A percentile compares a stretch with the other conserved stretches of the same genome.
Conservation (phyloP, 2,329 filamentous ascomycete genomes). For the Cladorrhinum sp. region DNA sequence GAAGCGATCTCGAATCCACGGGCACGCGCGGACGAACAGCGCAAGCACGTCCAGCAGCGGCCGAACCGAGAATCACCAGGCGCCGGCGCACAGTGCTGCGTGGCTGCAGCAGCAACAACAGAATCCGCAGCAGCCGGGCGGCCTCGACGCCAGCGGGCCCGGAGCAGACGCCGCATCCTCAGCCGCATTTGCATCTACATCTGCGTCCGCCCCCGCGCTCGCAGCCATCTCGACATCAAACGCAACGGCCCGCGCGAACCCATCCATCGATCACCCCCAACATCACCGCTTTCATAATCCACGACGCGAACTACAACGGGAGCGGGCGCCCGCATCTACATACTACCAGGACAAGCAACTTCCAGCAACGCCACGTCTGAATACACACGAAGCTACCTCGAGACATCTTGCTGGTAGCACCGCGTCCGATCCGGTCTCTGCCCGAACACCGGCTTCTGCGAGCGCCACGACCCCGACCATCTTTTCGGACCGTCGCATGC, state of each 20-base stretch:
- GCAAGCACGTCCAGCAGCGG: slow-evolving; percentile 30
- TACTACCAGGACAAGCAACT: slow-evolving; percentile 31
- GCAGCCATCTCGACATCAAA: slow-evolving; percentile 7
- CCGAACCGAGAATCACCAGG: slow-evolving; percentile 17
- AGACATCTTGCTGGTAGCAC: slow-evolving; percentile 14
- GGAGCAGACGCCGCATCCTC: slow-evolving; percentile 8
- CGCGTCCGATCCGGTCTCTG: slow-evolving; percentile 25
- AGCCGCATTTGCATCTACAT: background rate
- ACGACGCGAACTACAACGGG: slow-evolving; percentile 21
- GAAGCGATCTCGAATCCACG: slow-evolving; percentile 27
- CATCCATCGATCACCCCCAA: slow-evolving; percentile 2
- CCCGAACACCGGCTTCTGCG: slow-evolving; percentile 25
- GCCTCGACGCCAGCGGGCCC: slow-evolving; percentile 12
- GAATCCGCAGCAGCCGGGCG: background rate
- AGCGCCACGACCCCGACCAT: slow-evolving; percentile 15
- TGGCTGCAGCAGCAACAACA: slow-evolving; percentile 15
- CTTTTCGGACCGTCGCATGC: slow-evolving; percentile 22
- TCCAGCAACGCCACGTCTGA: slow-evolving; percentile 28
- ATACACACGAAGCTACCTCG: slow-evolving; percentile 20
- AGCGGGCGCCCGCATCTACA: slow-evolving; percentile 25
- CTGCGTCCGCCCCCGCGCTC: slow-evolving; percentile 2
- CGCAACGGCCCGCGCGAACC: background rate
- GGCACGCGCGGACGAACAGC: slow-evolving; percentile 34
- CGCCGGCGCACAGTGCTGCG: slow-evolving; percentile 13
- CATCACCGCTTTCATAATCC: slow-evolving; percentile 5